phyloP scores from a whole-genome alignment of 2,329 filamentous ascomycete genomes.

The Colletotrichum karsti region DNA sequence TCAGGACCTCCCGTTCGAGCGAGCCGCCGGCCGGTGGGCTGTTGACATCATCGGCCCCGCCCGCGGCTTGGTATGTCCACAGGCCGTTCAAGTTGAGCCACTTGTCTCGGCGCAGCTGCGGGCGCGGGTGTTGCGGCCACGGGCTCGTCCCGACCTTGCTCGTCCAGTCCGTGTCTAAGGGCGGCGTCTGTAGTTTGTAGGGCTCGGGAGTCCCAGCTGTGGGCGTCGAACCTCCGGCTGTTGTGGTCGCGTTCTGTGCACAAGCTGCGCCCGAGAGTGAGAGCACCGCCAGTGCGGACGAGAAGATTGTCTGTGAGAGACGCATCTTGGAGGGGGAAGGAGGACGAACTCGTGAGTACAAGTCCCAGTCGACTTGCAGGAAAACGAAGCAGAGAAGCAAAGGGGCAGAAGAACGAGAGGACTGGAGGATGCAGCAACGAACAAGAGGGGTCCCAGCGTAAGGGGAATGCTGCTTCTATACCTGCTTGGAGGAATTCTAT shows the following conservation, averaged over 20 bases:
- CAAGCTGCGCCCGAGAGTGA: neutral
- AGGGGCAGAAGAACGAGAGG: neutral
- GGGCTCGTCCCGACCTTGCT: slow-evolving; percentile 58
- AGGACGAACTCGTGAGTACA: neutral
- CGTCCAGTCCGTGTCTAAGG: slow-evolving; percentile 62
- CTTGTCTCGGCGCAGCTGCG: slow-evolving; percentile 60
- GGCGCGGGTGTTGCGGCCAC: slow-evolving; percentile 67
- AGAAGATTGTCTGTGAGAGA: slow-evolving; percentile 8
- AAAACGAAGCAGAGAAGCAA: neutral
- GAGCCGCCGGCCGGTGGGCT: slow-evolving; percentile 33
- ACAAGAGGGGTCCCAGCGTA: slow-evolving; percentile 21
- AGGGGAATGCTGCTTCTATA: slow-evolving; percentile 17
- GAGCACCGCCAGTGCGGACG: slow-evolving; percentile 1
- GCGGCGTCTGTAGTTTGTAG: slow-evolving; percentile 48
- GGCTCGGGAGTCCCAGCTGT: slow-evolving; percentile 28
- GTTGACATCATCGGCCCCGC: slow-evolving; percentile 26
- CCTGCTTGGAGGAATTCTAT: neutral
- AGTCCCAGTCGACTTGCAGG: neutral
- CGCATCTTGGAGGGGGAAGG: slow-evolving; percentile 8
- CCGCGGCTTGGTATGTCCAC: slow-evolving; percentile 60
- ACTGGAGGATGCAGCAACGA: slow-evolving; percentile 8
- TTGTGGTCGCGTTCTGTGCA: neutral
- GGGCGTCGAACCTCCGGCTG: neutral
- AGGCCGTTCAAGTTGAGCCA: slow-evolving; percentile 68
- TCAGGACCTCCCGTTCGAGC: slow-evolving; percentile 48